Evolutionary conservation across 2,329 filamentous ascomycete species (phyloP).

Genomic region (Alternaria alternata): DNA sequence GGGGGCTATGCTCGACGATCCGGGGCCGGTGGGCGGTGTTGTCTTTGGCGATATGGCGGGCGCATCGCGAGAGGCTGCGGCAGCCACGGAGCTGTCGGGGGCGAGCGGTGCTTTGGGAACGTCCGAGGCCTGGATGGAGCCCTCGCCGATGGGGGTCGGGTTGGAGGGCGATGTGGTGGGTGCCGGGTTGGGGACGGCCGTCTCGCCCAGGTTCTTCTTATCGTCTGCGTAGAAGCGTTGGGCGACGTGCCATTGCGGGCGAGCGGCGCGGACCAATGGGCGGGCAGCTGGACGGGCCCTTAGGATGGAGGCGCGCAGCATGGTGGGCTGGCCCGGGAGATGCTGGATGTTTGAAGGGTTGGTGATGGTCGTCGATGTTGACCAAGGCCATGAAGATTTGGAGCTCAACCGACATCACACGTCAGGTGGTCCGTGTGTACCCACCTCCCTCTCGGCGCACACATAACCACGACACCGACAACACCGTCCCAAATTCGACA

Average conservation of each 20-base stretch:
- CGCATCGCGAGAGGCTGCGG: constrained; percentile 31
- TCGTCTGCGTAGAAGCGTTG: constrained; percentile 62
- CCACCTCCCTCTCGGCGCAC: background rate
- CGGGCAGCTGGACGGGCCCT: constrained; percentile 56
- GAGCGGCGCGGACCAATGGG: constrained; percentile 42
- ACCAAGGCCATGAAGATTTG: constrained; percentile 27
- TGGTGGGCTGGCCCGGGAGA: constrained; percentile 55
- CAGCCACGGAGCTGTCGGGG: constrained; percentile 48
- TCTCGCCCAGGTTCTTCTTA: constrained; percentile 51
- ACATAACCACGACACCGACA: constrained; percentile 4
- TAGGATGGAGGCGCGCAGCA: constrained; percentile 65
- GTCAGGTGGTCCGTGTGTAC: constrained; percentile 7
- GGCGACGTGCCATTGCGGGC: constrained; percentile 48
- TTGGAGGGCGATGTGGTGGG: constrained; percentile 36
- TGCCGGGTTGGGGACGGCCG: constrained; percentile 48
- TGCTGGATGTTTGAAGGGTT: constrained; percentile 19
- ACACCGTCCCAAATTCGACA: background rate
- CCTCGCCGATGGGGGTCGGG: constrained; percentile 20
- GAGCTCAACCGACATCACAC: constrained; percentile 17
- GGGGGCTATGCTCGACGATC: constrained; percentile 53
- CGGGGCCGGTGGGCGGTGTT: constrained; percentile 53
- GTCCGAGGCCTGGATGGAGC: constrained; percentile 60
- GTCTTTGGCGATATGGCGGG: constrained; percentile 44
- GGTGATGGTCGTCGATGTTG: constrained; percentile 20
- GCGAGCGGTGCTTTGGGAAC: constrained; percentile 58